Percentiles rank a stretch among this genome's conserved stretches.
These are phyloP conservation scores for Annulohypoxylon nitens DNA, from an alignment of 495 filamentous ascomycete species.

Conservation along the genomic window DNA sequence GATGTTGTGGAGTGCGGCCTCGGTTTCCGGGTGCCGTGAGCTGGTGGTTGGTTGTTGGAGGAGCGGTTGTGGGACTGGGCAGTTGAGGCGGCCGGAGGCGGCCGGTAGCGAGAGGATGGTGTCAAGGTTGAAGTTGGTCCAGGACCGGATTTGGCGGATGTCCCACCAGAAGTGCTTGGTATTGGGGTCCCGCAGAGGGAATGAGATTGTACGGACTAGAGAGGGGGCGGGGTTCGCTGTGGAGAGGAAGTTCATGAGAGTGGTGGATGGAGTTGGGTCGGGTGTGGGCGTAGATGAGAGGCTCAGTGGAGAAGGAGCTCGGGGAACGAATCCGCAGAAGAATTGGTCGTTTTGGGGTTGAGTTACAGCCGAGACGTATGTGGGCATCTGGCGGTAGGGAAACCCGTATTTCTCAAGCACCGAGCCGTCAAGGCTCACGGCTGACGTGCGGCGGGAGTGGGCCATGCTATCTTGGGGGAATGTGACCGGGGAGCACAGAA, in stretches of 20 bases:
- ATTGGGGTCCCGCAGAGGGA: conserved; percentile 74
- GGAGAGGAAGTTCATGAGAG: conserved; percentile 82
- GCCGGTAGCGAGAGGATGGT: conserved; percentile 80
- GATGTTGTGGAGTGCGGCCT: conserved; percentile 75
- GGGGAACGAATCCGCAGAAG: conserved; percentile 60
- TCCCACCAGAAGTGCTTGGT: conserved; percentile 96
- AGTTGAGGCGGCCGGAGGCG: conserved; percentile 78
- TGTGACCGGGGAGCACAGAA: conserved; percentile 75
- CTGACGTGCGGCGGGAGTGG: conserved; percentile 71
- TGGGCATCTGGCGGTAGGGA: conserved; percentile 82
- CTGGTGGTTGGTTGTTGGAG: conserved; percentile 71
- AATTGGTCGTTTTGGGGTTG: conserved; percentile 59
- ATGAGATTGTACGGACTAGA: conserved; percentile 83
- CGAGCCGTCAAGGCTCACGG: conserved; percentile 75
- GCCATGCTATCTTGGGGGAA: conserved; percentile 67
- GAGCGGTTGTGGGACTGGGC: conserved; percentile 71
- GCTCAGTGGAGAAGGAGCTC: conserved; percentile 65
- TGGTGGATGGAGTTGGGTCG: conserved; percentile 70
- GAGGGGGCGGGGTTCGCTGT: conserved; percentile 81
- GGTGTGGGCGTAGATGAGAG: conserved; percentile 58
- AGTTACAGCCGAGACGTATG: conserved; percentile 67
- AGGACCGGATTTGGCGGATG: conserved; percentile 84
- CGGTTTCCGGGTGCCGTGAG: conserved; percentile 77
- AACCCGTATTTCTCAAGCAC: conserved; percentile 78
- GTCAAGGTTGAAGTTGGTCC: conserved; percentile 79